Conservation (phyloP, 352 stramenopile genomes). For the Phytophthora megakarya region DNA sequence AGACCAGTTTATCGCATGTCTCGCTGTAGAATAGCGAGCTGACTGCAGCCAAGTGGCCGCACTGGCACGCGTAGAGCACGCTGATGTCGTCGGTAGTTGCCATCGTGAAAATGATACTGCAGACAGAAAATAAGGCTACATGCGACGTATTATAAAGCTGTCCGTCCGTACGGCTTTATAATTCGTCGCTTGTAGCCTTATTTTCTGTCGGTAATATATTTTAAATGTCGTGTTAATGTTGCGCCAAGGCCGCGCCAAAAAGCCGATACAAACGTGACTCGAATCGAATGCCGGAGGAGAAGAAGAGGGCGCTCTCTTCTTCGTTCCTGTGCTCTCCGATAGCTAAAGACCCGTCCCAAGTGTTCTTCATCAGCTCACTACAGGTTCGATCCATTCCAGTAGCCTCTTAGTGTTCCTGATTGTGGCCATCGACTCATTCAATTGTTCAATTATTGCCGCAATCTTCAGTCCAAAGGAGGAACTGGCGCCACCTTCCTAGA, state of each 20-base stretch:
- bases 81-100: slow-evolving; percentile 35
- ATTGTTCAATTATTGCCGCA: background rate
- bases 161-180: too few relatives aligned
- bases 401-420: background rate
- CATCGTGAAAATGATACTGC: background rate
- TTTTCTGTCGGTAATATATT: background rate
- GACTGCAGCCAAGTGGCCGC: slow-evolving; percentile 65
- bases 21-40: slow-evolving; percentile 78
- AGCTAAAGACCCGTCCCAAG: slow-evolving; percentile 60
- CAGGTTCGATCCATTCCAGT: slow-evolving; percentile 11
- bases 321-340: slow-evolving; percentile 77
- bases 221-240: slow-evolving; percentile 11
- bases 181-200: background rate
- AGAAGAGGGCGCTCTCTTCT: slow-evolving; percentile 41
- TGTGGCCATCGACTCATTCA: background rate
- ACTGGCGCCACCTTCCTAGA: slow-evolving; percentile 44
- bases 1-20: slow-evolving; percentile 76
- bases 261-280: slow-evolving; percentile 4
- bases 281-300: slow-evolving; percentile 40
- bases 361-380: slow-evolving; percentile 48
- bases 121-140: background rate
- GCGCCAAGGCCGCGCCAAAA: slow-evolving; percentile 9
- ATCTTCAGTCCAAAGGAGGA: slow-evolving; percentile 24
- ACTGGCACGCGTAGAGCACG: slow-evolving; percentile 79
- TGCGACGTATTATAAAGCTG: background rate